Evolutionary conservation across 352 stramenopile genomes (phyloP).

Genomic region (Thalassiosira hispida): DNA sequence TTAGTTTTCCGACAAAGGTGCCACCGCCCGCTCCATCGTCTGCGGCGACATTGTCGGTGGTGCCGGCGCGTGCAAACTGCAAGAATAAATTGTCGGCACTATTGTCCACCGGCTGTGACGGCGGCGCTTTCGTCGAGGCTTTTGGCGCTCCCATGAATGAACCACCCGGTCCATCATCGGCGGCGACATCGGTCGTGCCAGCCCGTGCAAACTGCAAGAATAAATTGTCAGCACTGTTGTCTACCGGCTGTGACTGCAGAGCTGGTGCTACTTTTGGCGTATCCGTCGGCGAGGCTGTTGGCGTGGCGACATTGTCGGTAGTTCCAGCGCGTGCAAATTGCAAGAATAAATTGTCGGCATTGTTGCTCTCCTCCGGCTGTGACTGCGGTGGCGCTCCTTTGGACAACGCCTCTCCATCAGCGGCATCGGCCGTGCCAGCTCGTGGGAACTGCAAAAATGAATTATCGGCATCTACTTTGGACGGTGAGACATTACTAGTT

Average conservation of each 20-base stretch:
- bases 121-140: not conserved
- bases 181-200: not conserved
- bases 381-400: constrained; percentile 1
- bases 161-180: not conserved
- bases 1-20: constrained; percentile 11
- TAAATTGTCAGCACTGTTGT: not conserved
- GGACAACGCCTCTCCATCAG: not conserved
- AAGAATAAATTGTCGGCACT: constrained; percentile 4
- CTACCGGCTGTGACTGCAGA: not conserved
- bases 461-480: not conserved
- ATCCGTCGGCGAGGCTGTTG: not conserved
- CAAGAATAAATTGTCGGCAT: constrained; percentile 1
- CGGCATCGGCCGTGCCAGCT: not conserved
- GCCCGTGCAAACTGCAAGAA: constrained; percentile 7
- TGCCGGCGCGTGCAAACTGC: constrained; percentile 9
- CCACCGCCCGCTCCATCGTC: not conserved
- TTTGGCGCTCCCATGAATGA: constrained; percentile 6
- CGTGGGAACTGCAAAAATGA: constrained; percentile 17
- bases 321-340: constrained; percentile 9
- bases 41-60: not conserved
- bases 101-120: not conserved
- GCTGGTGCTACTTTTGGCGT: not conserved
- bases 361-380: not conserved
- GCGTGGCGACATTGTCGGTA: not conserved
- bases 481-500: too few relatives aligned